These are phyloP conservation scores for Trichaptum fuscoviolaceum DNA, from an alignment of 768 basidiomycete species.

Conservation along the genomic window DNA sequence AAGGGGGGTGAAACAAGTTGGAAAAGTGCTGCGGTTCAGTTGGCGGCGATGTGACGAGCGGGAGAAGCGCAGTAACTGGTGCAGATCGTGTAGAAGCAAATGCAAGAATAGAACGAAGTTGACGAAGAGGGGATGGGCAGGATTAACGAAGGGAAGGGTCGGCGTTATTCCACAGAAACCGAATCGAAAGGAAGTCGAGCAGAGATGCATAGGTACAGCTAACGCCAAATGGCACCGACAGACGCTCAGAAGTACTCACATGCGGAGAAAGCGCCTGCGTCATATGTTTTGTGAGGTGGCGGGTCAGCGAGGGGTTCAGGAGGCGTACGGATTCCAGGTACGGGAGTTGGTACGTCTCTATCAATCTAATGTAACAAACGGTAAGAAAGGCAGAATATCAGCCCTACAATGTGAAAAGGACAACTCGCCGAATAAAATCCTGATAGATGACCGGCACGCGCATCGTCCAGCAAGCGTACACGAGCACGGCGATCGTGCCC, in stretches of 20 bases:
- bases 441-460: slow-evolving; percentile 70
- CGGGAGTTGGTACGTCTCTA: slow-evolving; percentile 72
- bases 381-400: background rate
- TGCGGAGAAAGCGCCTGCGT: slow-evolving; percentile 62
- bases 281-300: slow-evolving; percentile 70
- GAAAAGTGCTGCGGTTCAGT: background rate
- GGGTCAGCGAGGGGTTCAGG: slow-evolving; percentile 54
- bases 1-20: background rate
- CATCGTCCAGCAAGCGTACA: slow-evolving; percentile 75
- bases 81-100: background rate
- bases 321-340: slow-evolving; percentile 69
- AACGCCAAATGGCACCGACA: slow-evolving; percentile 2
- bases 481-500: slow-evolving; percentile 60
- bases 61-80: background rate
- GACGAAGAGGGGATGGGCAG: background rate
- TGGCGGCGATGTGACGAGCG: background rate
- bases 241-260: slow-evolving; percentile 37
- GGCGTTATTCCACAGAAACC: background rate
- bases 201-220: background rate
- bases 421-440: slow-evolving; percentile 66
- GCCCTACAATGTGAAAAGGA: too few relatives aligned
- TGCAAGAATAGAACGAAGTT: background rate
- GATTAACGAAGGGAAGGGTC: background rate
- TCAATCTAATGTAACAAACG: slow-evolving; percentile 40
- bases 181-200: background rate